A percentile compares a stretch with the other conserved stretches of the same genome.
These are phyloP conservation scores for Neurospora intermedia DNA, from an alignment of 495 filamentous ascomycete species.

Conservation along the genomic window DNA sequence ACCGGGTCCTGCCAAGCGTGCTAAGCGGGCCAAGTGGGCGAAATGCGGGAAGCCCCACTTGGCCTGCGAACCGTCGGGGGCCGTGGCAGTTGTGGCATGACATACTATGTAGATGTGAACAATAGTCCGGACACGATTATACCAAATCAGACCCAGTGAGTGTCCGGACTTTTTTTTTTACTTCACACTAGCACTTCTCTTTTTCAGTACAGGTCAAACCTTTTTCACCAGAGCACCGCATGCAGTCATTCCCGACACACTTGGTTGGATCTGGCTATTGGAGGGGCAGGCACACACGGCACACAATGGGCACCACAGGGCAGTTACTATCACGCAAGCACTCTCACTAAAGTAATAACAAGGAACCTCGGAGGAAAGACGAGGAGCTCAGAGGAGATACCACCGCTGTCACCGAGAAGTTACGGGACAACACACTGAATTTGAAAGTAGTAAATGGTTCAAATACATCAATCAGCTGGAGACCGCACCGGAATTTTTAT, in stretches of 20 bases:
- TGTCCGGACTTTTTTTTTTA: no score
- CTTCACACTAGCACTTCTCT: background rate
- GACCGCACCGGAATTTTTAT: background rate
- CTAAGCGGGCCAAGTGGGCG: background rate
- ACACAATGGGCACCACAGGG: background rate
- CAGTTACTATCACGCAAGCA: background rate
- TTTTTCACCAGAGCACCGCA: background rate
- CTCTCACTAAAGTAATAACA: background rate
- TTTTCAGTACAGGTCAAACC: background rate
- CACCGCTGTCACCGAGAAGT: background rate
- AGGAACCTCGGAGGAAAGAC: background rate
- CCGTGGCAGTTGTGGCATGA: background rate
- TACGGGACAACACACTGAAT: background rate
- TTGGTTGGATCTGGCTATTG: background rate
- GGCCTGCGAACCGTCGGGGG: background rate
- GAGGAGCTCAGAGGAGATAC: background rate
- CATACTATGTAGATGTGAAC: no score
- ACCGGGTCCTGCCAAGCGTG: background rate
- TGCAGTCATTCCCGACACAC: background rate
- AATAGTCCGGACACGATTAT: no score
- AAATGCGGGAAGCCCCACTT: conserved; percentile 14
- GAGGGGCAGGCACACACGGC: background rate
- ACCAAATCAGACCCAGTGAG: no score
- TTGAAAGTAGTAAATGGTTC: background rate
- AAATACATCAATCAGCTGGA: background rate